phyloP scores from a whole-genome alignment of 176 grass and related monocot genomes.

The Oryza rufipogon region DNA sequence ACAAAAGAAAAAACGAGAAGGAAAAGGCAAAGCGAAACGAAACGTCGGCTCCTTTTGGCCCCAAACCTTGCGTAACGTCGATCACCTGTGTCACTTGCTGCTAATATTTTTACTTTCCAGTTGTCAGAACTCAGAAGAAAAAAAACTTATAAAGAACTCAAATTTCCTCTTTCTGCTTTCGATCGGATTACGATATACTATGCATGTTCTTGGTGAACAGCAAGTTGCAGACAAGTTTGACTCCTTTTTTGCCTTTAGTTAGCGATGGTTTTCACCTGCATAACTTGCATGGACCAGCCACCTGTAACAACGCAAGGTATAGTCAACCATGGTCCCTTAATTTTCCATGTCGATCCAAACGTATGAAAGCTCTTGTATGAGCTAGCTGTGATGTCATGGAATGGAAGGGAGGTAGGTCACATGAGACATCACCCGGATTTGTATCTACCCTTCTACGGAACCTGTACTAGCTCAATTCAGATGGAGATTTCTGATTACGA shows the following conservation, averaged over 20 bases:
- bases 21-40: constrained; percentile 49
- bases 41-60: constrained; percentile 38
- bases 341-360: constrained; percentile 47
- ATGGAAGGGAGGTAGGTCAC: constrained; percentile 34
- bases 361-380: constrained; percentile 23
- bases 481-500: constrained; percentile 16
- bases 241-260: constrained; percentile 21
- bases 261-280: constrained; percentile 9
- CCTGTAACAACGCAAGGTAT: background rate
- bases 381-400: constrained; percentile 28
- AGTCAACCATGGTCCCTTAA: constrained; percentile 35
- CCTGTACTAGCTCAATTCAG: background rate
- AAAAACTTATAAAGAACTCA: background rate
- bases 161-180: constrained; percentile 35
- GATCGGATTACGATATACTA: constrained; percentile 42
- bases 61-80: constrained; percentile 40
- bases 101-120: constrained; percentile 35
- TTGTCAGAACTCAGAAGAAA: background rate
- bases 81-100: constrained; percentile 29
- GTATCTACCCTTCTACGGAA: constrained; percentile 10
- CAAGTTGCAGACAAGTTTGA: constrained; percentile 37
- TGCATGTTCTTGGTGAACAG: constrained; percentile 45
- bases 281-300: constrained; percentile 30
- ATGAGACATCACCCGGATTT: constrained; percentile 20
- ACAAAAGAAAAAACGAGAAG: constrained; percentile 8